Percentiles rank a stretch among this genome's conserved stretches.
Conservation (phyloP, 257 asterid species). For the Jacaranda mimosifolia region DNA sequence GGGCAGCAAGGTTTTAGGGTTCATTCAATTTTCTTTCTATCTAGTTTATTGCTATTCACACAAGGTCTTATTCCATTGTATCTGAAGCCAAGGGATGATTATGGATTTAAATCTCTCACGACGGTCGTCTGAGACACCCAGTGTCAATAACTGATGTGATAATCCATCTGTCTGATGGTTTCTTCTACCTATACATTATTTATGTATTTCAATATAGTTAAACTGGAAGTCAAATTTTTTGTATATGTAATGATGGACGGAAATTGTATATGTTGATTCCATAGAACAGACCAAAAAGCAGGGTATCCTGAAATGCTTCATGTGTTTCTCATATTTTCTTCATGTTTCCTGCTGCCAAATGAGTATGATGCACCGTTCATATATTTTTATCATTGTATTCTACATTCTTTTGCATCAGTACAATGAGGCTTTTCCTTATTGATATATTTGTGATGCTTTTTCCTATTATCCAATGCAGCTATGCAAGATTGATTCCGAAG, state of each 20-base stretch:
- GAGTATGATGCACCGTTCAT: neutral
- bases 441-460: neutral
- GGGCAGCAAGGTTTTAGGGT: neutral
- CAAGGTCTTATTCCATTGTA: too few species aligned
- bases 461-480: slow-evolving; percentile 45
- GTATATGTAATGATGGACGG: neutral
- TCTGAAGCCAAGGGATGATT: slow-evolving; percentile 48
- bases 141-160: slow-evolving; percentile 46
- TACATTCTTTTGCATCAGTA: neutral
- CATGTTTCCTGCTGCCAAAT: neutral
- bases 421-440: neutral
- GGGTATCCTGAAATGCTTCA: neutral
- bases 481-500: slow-evolving; percentile 83
- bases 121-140: slow-evolving; percentile 56
- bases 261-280: neutral
- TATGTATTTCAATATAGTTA: neutral
- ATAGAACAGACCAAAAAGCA: neutral
- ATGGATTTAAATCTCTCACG: slow-evolving; percentile 52
- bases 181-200: neutral
- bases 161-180: slow-evolving; percentile 58
- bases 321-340: neutral
- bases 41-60: neutral
- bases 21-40: neutral
- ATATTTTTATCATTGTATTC: neutral
- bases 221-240: neutral